A percentile compares a stretch with the other conserved stretches of the same genome.
phyloP scores from a whole-genome alignment of 768 basidiomycete species.

The Dendrothele bispora region DNA sequence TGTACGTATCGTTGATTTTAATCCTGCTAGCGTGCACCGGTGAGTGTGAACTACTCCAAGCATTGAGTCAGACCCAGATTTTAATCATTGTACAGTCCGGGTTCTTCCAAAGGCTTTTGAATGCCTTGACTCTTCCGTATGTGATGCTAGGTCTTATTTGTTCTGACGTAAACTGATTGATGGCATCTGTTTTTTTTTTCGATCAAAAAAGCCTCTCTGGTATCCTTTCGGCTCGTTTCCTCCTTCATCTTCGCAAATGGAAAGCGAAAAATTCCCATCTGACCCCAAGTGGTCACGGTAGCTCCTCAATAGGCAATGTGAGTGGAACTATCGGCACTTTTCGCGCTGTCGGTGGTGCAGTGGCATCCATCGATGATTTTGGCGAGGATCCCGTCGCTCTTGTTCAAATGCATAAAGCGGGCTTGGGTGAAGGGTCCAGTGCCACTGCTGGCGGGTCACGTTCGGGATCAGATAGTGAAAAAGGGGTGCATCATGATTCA shows the following conservation, averaged over 20 bases:
- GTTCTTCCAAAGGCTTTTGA: constrained; percentile 27
- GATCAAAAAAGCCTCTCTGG: constrained; percentile 1
- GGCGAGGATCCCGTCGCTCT: constrained; percentile 4
- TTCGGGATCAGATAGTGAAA: neutral
- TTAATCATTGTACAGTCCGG: constrained; percentile 16
- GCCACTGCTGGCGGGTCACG: neutral
- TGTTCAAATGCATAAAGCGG: neutral
- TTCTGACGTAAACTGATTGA: neutral
- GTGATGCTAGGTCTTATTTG: neutral
- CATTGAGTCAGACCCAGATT: neutral
- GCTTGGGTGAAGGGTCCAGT: neutral
- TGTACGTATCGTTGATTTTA: neutral
- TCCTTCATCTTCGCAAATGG: constrained; percentile 7
- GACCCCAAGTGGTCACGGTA: neutral
- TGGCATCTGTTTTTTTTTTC: neutral
- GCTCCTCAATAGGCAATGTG: neutral
- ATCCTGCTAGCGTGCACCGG: constrained; percentile 18
- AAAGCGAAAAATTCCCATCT: neutral
- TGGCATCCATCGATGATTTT: constrained; percentile 1
- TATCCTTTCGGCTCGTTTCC: constrained; percentile 7
- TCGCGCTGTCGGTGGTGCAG: neutral
- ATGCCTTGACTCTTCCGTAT: constrained; percentile 26
- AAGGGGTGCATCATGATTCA: no score
- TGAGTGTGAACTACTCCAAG: constrained; percentile 4
- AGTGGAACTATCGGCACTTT: neutral